A percentile compares a stretch with the other conserved stretches of the same genome.
These are phyloP conservation scores for Euphorbia tirucalli DNA, from an alignment of 345 rosid genomes.

Conservation along the genomic window DNA sequence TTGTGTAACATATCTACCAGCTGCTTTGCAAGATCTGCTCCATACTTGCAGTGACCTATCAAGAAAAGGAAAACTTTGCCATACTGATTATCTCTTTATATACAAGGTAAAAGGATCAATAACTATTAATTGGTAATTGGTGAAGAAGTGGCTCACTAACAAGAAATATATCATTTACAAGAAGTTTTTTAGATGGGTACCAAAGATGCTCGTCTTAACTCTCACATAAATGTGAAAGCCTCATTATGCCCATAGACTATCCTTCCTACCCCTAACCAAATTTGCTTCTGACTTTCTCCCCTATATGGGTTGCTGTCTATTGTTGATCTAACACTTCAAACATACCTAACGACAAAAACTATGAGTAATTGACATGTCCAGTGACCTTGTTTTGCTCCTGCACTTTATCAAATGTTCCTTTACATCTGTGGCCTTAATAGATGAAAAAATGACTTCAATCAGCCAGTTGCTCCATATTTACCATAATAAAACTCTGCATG, in stretches of 20 bases:
- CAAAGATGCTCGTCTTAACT: neutral
- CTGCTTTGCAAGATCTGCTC: constrained; percentile 26
- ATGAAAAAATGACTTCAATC: neutral
- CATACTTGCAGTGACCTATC: constrained; percentile 28
- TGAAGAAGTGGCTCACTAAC: neutral
- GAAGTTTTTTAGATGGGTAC: neutral
- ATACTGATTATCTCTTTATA: neutral
- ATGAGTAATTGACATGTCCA: neutral
- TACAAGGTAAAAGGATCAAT: constrained; percentile 1
- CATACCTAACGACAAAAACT: neutral
- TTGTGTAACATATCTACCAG: constrained; percentile 22
- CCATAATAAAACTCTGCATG: neutral
- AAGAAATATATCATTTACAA: neutral
- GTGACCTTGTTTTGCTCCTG: neutral
- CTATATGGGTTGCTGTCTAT: neutral
- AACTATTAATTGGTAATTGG: neutral
- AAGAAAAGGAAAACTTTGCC: neutral
- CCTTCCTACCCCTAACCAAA: too few relatives aligned
- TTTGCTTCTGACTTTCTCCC: neutral
- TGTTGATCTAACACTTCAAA: neutral
- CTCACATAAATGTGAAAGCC: neutral
- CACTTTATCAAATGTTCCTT: neutral
- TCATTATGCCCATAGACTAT: neutral
- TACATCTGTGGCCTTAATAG: neutral
- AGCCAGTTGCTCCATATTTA: too few relatives aligned